These are phyloP conservation scores for Macrolepiota albuminosa DNA, from an alignment of 768 basidiomycete genomes.

Conservation along the genomic window DNA sequence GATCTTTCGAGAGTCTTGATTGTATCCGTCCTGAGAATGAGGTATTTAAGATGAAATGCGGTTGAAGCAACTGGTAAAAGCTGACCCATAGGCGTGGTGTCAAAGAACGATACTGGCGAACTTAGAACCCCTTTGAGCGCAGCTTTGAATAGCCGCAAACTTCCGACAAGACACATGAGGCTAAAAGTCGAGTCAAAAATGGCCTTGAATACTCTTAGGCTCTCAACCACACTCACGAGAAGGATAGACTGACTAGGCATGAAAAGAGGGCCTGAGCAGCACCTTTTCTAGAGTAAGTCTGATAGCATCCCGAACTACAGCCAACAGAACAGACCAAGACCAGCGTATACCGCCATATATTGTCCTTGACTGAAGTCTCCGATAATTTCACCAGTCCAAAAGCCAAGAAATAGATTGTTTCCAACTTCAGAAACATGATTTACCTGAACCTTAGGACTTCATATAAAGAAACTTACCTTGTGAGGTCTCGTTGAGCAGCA, in stretches of 20 bases:
- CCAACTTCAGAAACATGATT: constrained; percentile 34
- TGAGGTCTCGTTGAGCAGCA: constrained; percentile 44
- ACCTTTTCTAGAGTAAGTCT: constrained; percentile 23
- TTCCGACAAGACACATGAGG: constrained; percentile 33
- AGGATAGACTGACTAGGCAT: constrained; percentile 43
- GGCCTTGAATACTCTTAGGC: background rate
- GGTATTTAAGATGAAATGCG: background rate
- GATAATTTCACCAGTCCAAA: constrained; percentile 61
- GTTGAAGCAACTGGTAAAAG: background rate
- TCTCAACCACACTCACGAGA: constrained; percentile 37
- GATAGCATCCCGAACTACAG: background rate
- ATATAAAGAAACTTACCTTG: constrained; percentile 31
- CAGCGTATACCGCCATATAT: constrained; percentile 63
- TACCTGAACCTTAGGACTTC: background rate
- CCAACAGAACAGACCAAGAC: constrained; percentile 28
- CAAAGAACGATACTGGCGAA: constrained; percentile 65
- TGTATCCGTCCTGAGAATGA: constrained; percentile 45
- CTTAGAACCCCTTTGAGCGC: constrained; percentile 54
- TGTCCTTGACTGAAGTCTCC: constrained; percentile 50
- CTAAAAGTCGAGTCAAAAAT: constrained; percentile 17
- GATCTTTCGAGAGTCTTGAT: constrained; percentile 57
- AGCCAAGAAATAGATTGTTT: constrained; percentile 66
- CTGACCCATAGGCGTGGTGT: constrained; percentile 65
- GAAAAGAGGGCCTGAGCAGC: constrained; percentile 45
- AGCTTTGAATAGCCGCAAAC: constrained; percentile 47